phyloP scores from a whole-genome alignment of 2,329 filamentous ascomycete species.

The Conoideocrella luteorostrata region DNA sequence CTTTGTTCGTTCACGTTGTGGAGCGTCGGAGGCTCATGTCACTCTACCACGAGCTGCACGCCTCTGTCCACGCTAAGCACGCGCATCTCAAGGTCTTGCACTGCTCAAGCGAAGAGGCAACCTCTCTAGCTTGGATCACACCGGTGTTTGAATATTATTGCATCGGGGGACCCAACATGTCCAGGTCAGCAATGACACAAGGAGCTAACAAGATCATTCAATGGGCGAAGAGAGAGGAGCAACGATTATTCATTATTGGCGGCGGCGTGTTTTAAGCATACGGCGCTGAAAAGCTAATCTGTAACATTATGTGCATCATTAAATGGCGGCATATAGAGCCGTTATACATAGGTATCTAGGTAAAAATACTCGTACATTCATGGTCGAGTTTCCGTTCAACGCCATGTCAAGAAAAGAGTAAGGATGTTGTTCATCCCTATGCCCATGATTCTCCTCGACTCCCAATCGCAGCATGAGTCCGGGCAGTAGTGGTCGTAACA shows the following conservation, averaged over 20 bases:
- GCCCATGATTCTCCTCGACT: neutral
- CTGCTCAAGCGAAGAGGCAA: slow-evolving; percentile 65
- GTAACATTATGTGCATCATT: neutral
- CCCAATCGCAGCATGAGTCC: neutral
- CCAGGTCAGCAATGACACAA: slow-evolving; percentile 63
- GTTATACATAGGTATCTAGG: neutral
- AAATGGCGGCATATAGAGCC: neutral
- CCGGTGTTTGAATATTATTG: slow-evolving; percentile 92
- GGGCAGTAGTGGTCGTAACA: neutral
- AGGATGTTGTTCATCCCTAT: neutral
- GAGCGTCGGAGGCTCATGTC: slow-evolving; percentile 69
- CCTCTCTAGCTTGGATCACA: slow-evolving; percentile 84
- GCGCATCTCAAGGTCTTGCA: slow-evolving; percentile 84
- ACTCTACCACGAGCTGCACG: slow-evolving; percentile 79
- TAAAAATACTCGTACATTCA: neutral
- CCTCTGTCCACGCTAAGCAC: slow-evolving; percentile 76
- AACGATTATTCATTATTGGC: slow-evolving; percentile 91
- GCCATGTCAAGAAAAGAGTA: neutral
- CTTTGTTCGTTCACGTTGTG: slow-evolving; percentile 54
- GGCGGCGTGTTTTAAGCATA: slow-evolving; percentile 68
- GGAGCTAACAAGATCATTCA: slow-evolving; percentile 84
- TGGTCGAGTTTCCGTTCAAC: neutral
- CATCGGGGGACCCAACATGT: slow-evolving; percentile 71
- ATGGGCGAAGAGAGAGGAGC: slow-evolving; percentile 88
- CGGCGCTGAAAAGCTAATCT: neutral